Base-by-base conservation (phyloP, 1,139 yeast genomes). In the Candida labiduridarum region DNA sequence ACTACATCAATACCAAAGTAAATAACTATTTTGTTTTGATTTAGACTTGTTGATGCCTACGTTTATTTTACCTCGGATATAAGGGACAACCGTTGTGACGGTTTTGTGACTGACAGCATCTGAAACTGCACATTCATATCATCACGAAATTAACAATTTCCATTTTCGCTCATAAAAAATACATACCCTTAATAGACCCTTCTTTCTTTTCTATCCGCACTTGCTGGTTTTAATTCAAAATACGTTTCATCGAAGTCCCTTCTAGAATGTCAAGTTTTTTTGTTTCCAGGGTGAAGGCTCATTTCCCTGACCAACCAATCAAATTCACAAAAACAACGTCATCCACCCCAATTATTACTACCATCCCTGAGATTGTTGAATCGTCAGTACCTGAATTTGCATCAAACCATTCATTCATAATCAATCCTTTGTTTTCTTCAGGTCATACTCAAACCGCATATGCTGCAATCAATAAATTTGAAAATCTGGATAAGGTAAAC, bases 381-480 rank as follows among this genome's bases (percentile, higher is more conserved):
- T 44, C 56, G 5, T 49, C 58, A 1, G 67, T 71, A 0, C 75
- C 76, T 0, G 78, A 73, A 47, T 60, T 76, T 47, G 34, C 51
- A 25, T 53, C 64, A 11, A 77, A 74, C 2, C 64, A 69, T 48
- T 61, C 68, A 25, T 74, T 64, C 54, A 65, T 61, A 57, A 66
- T 73, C 41, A 71, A 72, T 50, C 80, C 80, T 1, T 55, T 74
- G 12, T 60, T 76, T 19, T 60, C 72, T 11, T 66, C 74, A 4
- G 80, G 81, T 14, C 79, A 76, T 56, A 55, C 70, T n/a, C 80
- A 76, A 58, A 76, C 81, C 4, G 79, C 78, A 4, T 76, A 72
- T 56, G 71, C 80, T 3, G 79, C 78, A 0, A 50, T 76, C 19
- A 67, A 66, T 55, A 68, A 69, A 54, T 74, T 74, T 52, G 77